phyloP scores from a whole-genome alignment of 768 basidiomycete species.

The Sutorius australiensis region DNA sequence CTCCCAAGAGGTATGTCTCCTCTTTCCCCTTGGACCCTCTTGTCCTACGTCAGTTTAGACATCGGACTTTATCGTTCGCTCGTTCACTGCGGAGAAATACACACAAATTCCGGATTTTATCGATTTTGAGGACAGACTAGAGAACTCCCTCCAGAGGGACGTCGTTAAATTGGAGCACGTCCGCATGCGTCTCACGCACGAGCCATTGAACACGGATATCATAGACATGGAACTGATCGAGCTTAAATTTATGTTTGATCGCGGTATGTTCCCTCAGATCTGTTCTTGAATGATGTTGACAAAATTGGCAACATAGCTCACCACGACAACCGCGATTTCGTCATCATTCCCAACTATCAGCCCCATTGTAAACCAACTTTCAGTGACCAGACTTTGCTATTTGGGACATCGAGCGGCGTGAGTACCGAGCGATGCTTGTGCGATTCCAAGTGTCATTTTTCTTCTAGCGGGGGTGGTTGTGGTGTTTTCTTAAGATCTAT shows the following conservation, averaged over 20 bases:
- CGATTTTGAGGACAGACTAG: constrained; percentile 71
- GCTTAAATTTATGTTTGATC: constrained; percentile 77
- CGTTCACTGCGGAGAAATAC: constrained; percentile 78
- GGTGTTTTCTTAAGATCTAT: constrained; percentile 69
- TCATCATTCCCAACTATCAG: constrained; percentile 76
- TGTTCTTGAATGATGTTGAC: constrained; percentile 5
- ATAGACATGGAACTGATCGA: constrained; percentile 83
- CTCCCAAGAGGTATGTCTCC: constrained; percentile 63
- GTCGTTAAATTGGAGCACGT: constrained; percentile 80
- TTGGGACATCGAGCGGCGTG: constrained; percentile 62
- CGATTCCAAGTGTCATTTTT: not conserved
- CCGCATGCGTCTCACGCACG: constrained; percentile 77
- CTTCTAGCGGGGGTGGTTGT: constrained; percentile 66
- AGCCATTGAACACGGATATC: constrained; percentile 63
- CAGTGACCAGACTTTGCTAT: constrained; percentile 64
- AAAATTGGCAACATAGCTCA: constrained; percentile 45
- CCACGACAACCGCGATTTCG: constrained; percentile 84
- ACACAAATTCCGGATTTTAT: constrained; percentile 89
- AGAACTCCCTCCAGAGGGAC: constrained; percentile 83
- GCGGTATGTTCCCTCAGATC: constrained; percentile 42
- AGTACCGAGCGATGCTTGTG: constrained; percentile 21
- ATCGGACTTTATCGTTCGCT: constrained; percentile 74
- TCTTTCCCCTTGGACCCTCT: not conserved
- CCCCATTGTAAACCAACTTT: constrained; percentile 50
- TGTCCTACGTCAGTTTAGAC: constrained; percentile 43